A percentile compares a stretch with the other conserved stretches of the same genome.
phyloP scores from a whole-genome alignment of 192 early-diverging fungal species.

The Rhizoclosmatium globosum region DNA sequence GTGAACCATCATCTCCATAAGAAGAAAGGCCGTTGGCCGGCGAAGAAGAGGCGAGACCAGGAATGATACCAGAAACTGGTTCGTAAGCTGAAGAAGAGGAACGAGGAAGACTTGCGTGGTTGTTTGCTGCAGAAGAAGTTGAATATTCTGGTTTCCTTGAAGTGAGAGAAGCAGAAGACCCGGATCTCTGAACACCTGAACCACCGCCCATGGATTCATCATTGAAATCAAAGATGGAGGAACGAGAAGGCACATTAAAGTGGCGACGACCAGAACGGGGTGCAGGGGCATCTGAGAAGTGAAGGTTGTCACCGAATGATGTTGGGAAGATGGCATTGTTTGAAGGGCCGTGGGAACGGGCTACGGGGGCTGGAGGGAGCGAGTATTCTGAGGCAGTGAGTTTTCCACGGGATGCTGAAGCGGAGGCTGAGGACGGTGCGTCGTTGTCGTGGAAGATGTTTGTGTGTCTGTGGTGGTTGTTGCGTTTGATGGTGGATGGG shows the following conservation, averaged over 20 bases:
- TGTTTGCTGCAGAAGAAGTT: not conserved
- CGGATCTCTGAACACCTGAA: no score
- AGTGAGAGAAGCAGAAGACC: no score
- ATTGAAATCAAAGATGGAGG: conserved; percentile 13
- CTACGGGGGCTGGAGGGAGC: not conserved
- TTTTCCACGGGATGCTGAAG: not conserved
- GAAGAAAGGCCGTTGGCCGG: not conserved
- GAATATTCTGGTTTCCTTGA: not conserved
- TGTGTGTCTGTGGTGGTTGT: conserved; percentile 30
- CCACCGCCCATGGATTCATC: not conserved
- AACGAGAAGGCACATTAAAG: conserved; percentile 8
- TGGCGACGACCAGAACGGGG: conserved; percentile 18
- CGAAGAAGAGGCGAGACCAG: no score
- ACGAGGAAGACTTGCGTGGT: not conserved
- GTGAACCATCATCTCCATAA: not conserved
- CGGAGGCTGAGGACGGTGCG: not conserved
- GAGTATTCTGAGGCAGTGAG: not conserved
- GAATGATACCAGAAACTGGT: not conserved
- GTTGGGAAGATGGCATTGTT: not conserved
- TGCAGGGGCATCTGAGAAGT: not conserved
- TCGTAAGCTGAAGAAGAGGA: not conserved
- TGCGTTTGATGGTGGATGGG: conserved; percentile 11
- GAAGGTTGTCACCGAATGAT: not conserved
- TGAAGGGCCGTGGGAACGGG: not conserved
- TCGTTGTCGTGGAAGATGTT: conserved; percentile 28